Base-by-base conservation (phyloP, 225 moss, liverwort and hornwort species). In the Pseudoscleropodium purum region DNA sequence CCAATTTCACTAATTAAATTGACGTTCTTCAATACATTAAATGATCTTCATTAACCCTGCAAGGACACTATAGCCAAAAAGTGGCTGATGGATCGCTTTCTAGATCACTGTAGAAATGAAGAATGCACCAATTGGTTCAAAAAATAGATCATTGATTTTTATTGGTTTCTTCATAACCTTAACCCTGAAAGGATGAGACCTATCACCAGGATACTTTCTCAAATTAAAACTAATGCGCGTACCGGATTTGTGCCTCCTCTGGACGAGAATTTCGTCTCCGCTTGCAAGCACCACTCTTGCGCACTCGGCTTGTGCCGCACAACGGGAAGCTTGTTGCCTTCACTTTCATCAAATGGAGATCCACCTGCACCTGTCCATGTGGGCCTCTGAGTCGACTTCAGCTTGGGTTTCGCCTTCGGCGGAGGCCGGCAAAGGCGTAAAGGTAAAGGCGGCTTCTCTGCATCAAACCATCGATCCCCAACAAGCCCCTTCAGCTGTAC, bases 261-360 rank as follows among this genome's bases (percentile, higher is more conserved):
- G 7, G 64, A 81, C 12, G 85, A 82, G 85, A 33, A 79, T 27
- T 51, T 65, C 11, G 85, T 91, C 79, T 91, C 92, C 23, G 78
- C 82, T 85, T 93, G 92, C 89, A 91, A 91, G 91, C 92, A 93
- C 91, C 91, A 93, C 87, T 93, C 92, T 66, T 85, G 91, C 5
- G 82, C 70, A 51, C 89, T 88, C 0, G 88, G 59, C 82, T 85
- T 91, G 60, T 85, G 87, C 51, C 75, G 85, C 82, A 66, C 72
- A 25, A 60, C 2, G 6, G 87, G 89, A 72, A 80, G 79, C 79
- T 75, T n/a, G 31, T 75, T 49, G 20, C 87, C 84, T 68, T 91
- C 90, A 57, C 36, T 68, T 77, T 90, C 91, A 75, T 90, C 91
- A 24, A 26, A 43, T 18, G 85, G 79, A 67, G 80, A 49, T 77